Evolutionary conservation across 768 basidiomycete species (phyloP).

Genomic region (Boletus subparvulus): DNA sequence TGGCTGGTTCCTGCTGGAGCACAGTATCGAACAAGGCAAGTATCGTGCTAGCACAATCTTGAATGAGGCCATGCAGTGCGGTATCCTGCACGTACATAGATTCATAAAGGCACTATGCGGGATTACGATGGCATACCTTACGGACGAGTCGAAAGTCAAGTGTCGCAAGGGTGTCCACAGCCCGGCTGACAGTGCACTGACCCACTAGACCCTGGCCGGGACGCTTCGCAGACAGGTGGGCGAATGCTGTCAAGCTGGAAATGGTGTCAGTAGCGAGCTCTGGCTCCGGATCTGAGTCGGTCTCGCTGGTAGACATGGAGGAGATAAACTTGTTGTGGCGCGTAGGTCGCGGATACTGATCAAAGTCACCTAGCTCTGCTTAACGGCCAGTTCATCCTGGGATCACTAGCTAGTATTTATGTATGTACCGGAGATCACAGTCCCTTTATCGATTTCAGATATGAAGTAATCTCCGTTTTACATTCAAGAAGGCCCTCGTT

Average conservation of each 20-base stretch:
- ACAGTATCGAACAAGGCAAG: conserved; percentile 31
- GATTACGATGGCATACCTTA: conserved; percentile 17
- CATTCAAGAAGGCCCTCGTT: conserved; percentile 50
- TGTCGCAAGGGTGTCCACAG: conserved; percentile 22
- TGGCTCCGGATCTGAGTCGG: conserved; percentile 57
- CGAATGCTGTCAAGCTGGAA: conserved; percentile 21
- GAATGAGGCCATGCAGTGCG: conserved; percentile 34
- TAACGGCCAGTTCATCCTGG: background rate
- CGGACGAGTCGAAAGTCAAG: conserved; percentile 33
- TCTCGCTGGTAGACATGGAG: conserved; percentile 46
- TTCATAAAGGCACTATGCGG: background rate
- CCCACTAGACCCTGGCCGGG: background rate
- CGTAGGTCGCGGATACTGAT: background rate
- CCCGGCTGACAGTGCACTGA: conserved; percentile 21
- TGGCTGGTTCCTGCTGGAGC: conserved; percentile 7
- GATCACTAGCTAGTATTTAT: background rate
- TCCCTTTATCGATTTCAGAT: conserved; percentile 57
- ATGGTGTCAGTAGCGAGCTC: conserved; percentile 13
- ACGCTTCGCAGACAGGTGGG: conserved; percentile 13
- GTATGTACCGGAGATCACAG: conserved; percentile 35
- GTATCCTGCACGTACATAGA: conserved; percentile 29
- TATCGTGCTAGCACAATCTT: conserved; percentile 35
- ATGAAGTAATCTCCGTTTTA: conserved; percentile 54
- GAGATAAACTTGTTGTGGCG: background rate
- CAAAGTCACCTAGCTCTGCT: background rate